Percentiles rank a stretch among this genome's conserved stretches.
These are phyloP conservation scores for Sporothrix pseudoabietina DNA, from an alignment of 2,329 filamentous ascomycete species.

Conservation along the genomic window DNA sequence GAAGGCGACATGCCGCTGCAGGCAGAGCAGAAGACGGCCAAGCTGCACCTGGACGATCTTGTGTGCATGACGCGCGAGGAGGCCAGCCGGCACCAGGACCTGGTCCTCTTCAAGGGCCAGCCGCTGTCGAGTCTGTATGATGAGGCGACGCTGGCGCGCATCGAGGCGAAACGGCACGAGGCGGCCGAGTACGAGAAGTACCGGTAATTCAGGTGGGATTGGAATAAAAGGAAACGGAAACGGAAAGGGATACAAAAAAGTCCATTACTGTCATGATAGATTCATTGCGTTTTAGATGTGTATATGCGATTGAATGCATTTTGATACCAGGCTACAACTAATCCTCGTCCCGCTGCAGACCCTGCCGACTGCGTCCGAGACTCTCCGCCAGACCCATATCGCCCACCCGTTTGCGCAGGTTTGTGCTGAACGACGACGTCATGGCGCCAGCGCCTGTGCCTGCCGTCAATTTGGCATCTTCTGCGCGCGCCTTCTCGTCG, in stretches of 20 bases:
- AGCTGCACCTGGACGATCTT: conserved; percentile 67
- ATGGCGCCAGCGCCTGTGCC: conserved; percentile 16
- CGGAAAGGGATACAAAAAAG: conserved; percentile 5
- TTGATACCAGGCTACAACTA: conserved; percentile 33
- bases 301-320: conserved; percentile 2
- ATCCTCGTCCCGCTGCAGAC: conserved; percentile 52
- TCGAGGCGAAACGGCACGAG: conserved; percentile 68
- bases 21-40: conserved; percentile 73
- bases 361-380: conserved; percentile 52
- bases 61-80: conserved; percentile 96
- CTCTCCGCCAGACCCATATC: conserved; percentile 56
- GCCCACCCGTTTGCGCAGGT: conserved; percentile 61
- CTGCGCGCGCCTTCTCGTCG: conserved; percentile 64
- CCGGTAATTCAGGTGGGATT: background rate
- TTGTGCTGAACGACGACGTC: conserved; percentile 59
- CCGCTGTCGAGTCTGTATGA: conserved; percentile 74
- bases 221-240: background rate
- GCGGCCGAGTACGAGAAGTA: conserved; percentile 60
- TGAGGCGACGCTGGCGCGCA: conserved; percentile 63
- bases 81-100: conserved; percentile 74
- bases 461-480: conserved; percentile 41
- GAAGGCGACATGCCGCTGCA: conserved; percentile 38
- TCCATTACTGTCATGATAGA: background rate
- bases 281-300: background rate
- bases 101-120: conserved; percentile 72